Base-by-base conservation (phyloP, 2,329 filamentous ascomycete genomes). In the Emericellopsis atlantica region DNA sequence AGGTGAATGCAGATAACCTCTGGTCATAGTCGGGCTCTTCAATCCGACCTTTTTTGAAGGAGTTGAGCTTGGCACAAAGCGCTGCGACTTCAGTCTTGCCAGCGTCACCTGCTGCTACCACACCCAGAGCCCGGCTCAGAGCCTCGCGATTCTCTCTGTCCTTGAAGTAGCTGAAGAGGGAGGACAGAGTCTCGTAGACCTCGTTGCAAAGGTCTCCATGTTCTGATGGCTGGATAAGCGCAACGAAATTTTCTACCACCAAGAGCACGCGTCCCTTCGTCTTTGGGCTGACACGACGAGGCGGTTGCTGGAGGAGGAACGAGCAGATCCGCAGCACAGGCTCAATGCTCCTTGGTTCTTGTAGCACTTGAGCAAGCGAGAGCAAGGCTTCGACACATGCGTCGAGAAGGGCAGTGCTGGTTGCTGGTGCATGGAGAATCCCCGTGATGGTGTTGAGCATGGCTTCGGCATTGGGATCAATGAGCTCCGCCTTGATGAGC, bases 1-100 rank as follows among this genome's bases (percentile, higher is more conserved):
- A 57, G 43, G 72, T 79, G 61, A 92, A 96, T 4, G 87, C 88
- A 37, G 70, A 64, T 6, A 94, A 71, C 14, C 92, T 81, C 43
- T 75, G 77, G 49, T 93, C 84, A 54, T 94, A 95, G 60, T 96
- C 84, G 2, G 88, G 82, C 53, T 94, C 84, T 50, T 92, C 86
- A 16, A 98, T 69, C 36, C 79, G 79, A 22, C 72, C 74, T 37
- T 68, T 66, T 1, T 77, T 79, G 51, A 83, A 87, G 0, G 92
- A 80, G 53, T 98, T 96, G 41, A 98, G 69, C 45, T 84, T 80
- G 23, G 73, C 65, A 51, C 87, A 95, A 4, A 95, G 66, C 6
- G 64, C 62, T 2, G 87, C 81, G 43, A 87, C 70, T 40, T 78
- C 70, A 21, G 64, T 55, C 1, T 89, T 64, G 1, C 72, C 68